A percentile compares a stretch with the other conserved stretches of the same genome.
Conservation (phyloP, 345 rosid genomes). For the Euphorbia pulcherrima region DNA sequence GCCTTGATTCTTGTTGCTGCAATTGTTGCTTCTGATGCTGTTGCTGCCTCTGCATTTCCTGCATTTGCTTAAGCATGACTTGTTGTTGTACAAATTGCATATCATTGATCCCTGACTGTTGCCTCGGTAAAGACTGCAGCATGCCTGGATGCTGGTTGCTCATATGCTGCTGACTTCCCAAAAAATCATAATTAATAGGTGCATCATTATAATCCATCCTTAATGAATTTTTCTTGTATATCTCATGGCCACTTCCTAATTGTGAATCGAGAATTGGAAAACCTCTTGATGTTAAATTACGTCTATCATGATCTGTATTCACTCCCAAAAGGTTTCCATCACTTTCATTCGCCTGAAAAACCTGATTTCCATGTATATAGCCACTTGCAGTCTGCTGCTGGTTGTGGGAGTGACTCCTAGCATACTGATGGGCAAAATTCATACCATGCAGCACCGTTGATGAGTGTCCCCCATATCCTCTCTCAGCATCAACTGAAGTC, state of each 20-base stretch:
- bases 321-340: slow-evolving; percentile 58
- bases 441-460: slow-evolving; percentile 54
- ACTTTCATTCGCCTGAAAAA: slow-evolving; percentile 46
- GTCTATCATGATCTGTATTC: slow-evolving; percentile 53
- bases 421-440: slow-evolving; percentile 46
- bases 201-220: slow-evolving; percentile 55
- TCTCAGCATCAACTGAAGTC: slow-evolving; percentile 54
- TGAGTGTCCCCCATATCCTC: slow-evolving; percentile 47
- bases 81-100: slow-evolving; percentile 79
- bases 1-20: slow-evolving; percentile 54
- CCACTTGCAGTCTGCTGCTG: slow-evolving; percentile 59
- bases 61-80: slow-evolving; percentile 64
- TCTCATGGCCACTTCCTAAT: slow-evolving; percentile 43
- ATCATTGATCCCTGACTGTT: slow-evolving; percentile 62
- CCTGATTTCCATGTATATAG: slow-evolving; percentile 54
- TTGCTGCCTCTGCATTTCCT: slow-evolving; percentile 72
- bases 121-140: slow-evolving; percentile 63
- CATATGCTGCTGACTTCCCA: slow-evolving; percentile 63
- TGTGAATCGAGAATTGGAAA: slow-evolving; percentile 45
- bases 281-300: slow-evolving; percentile 44
- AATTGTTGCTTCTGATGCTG: slow-evolving; percentile 50
- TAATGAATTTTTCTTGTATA: slow-evolving; percentile 37
- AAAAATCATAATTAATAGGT: slow-evolving; percentile 64
- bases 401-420: slow-evolving; percentile 51
- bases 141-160: slow-evolving; percentile 54